Base-by-base conservation (phyloP, 192 early-diverging fungal genomes). In the Coemansia sp. region DNA sequence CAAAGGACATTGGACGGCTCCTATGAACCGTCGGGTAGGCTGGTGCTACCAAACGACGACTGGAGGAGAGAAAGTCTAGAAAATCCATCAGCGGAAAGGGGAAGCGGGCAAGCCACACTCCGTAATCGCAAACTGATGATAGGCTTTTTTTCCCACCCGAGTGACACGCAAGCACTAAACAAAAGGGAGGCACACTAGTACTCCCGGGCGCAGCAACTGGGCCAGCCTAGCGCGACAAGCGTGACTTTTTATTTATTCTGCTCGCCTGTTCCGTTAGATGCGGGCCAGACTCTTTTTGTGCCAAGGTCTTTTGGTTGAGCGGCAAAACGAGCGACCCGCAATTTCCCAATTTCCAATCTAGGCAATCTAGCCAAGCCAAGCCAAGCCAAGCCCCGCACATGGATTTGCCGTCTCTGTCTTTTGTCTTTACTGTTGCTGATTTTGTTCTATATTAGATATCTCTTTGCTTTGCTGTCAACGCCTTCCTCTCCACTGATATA, bases 341-440 rank as follows among this genome's bases (percentile, higher is more conserved):
- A 25, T 53, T 5, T 53, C 51, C 51, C 51, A 25, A 53, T 29
- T 14, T 14, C 11, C 23, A 53, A 29, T 53, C 51, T 53, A 29
- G 51, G 25, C 51, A 48, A 32, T 64, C 37, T 44, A 32, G 31
- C 44, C 45, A 38, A 21, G 42, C 39, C 29, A 14, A 41, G 39
- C 10, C 10, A 41, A 15, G 39, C 39, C 39, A 41, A 41, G 39
- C 23, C 32, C n/a, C 36, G 14, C 62, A 63, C 34, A 21, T 39
- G 31, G 42, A 17, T 36, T 23, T n/a, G 14, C 36, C 31, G 5
- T 53, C 17, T 23, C 53, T 27, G 3, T 66, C 46, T 66, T 12
- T 69, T 44, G 23, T n/a, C 23, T 69, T 69, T 69, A 25, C 23
- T 37, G 12, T n/a, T 48, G 29, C 17, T 63, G 34, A 39, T 44